phyloP scores from a whole-genome alignment of 2,329 filamentous ascomycete genomes.

The Nothophaeocryptopus gaeumannii region DNA sequence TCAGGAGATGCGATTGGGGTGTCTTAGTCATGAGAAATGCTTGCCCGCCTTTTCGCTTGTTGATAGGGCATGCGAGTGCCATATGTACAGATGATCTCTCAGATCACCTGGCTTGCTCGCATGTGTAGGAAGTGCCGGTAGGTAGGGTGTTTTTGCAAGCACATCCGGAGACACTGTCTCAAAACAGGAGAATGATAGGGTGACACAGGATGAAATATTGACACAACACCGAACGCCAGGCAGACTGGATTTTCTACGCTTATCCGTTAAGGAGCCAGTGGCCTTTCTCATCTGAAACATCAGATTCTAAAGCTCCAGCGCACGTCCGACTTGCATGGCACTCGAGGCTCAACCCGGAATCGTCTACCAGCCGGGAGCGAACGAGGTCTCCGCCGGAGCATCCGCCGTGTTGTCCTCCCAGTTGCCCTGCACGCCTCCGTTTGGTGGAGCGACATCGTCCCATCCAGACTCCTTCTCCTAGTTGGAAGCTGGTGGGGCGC shows the following conservation, averaged over 20 bases:
- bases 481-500: slow-evolving; percentile 53
- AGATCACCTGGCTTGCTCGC: too few species aligned
- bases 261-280: not conserved
- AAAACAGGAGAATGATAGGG: not conserved
- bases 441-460: slow-evolving; percentile 7
- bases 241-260: slow-evolving; percentile 19
- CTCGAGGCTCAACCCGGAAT: too few species aligned
- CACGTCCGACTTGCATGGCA: too few species aligned
- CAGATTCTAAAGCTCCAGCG: too few species aligned
- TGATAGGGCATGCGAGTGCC: not conserved
- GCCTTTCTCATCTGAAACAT: too few species aligned
- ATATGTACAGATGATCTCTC: not conserved
- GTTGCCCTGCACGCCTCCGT: not conserved
- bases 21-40: slow-evolving; percentile 8
- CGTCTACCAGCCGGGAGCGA: not conserved
- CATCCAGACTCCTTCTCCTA: slow-evolving; percentile 27
- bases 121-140: too few species aligned
- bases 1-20: not conserved
- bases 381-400: not conserved
- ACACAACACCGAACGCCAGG: slow-evolving; percentile 14
- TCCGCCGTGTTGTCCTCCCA: slow-evolving; percentile 9
- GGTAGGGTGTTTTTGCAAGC: too few species aligned
- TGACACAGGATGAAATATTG: not conserved
- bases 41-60: slow-evolving; percentile 3
- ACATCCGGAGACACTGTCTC: not conserved